A percentile compares a stretch with the other conserved stretches of the same genome.
Evolutionary conservation across 257 asterid genomes (phyloP).

Genomic region (Solanum appendiculatum): DNA sequence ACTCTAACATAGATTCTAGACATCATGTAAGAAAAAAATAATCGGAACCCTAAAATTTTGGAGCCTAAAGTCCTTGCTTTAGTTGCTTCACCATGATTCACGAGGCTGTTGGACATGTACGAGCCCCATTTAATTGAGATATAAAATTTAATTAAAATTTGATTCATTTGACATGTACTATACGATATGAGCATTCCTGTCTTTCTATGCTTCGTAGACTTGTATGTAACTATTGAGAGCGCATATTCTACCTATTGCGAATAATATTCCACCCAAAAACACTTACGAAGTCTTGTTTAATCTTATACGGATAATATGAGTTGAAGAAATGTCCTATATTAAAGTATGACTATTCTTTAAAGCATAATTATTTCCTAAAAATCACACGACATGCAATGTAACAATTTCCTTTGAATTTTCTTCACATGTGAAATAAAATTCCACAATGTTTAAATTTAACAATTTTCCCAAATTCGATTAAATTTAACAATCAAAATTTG

Average conservation of each 20-base stretch:
- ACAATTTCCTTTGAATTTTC: neutral
- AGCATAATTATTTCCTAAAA: no score
- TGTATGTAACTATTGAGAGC: no score
- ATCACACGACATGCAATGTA: neutral
- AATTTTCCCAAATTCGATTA: neutral
- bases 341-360: neutral
- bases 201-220: no score
- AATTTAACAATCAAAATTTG: neutral
- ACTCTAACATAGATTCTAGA: neutral
- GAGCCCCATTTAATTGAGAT: neutral
- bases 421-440: neutral
- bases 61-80: neutral
- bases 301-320: no score
- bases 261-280: no score
- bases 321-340: neutral
- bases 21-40: neutral
- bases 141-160: no score
- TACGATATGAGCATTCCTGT: no score
- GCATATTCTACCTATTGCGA: no score
- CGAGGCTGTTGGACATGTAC: neutral
- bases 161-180: no score
- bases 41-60: neutral
- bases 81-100: neutral
- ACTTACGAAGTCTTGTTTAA: neutral
- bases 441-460: neutral